These are phyloP conservation scores for Yamadazyma nakazawae DNA, from an alignment of 805 yeast species.

Conservation along the genomic window DNA sequence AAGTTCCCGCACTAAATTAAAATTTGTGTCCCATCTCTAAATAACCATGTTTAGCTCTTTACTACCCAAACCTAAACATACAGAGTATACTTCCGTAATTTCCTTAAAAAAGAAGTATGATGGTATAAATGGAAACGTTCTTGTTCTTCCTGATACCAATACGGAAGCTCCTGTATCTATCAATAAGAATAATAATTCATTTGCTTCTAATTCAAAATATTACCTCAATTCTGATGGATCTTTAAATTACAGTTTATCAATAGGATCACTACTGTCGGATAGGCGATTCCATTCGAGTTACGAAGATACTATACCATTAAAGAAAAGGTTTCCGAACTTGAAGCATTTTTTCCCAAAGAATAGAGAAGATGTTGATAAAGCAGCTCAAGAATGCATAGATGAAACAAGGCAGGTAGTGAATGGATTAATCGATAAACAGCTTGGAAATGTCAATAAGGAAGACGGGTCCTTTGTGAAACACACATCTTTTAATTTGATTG, in stretches of 20 bases:
- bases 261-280: conserved; percentile 15
- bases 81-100: conserved; percentile 12
- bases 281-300: conserved; percentile 45
- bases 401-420: conserved; percentile 59
- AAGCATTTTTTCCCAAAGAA: conserved; percentile 39
- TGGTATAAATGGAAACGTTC: not conserved
- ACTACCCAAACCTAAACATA: conserved; percentile 32
- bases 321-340: conserved; percentile 37
- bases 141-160: not conserved
- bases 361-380: conserved; percentile 41
- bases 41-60: conserved; percentile 31
- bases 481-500: conserved; percentile 16
- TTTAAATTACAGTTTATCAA: conserved; percentile 25
- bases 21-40: not conserved
- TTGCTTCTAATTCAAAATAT: conserved; percentile 16
- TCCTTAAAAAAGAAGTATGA: not conserved
- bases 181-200: conserved; percentile 1
- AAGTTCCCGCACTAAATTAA: not conserved
- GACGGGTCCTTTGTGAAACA: conserved; percentile 35
- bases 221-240: conserved; percentile 26
- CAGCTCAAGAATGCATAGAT: conserved; percentile 44
- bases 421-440: conserved; percentile 43
- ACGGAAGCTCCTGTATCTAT: not conserved
- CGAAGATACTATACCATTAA: conserved; percentile 59
- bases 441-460: conserved; percentile 29